Evolutionary conservation across 148 eudicot genomes (phyloP), one percentile per base, ranked within the genome.

Genomic region (Silene latifolia): DNA sequence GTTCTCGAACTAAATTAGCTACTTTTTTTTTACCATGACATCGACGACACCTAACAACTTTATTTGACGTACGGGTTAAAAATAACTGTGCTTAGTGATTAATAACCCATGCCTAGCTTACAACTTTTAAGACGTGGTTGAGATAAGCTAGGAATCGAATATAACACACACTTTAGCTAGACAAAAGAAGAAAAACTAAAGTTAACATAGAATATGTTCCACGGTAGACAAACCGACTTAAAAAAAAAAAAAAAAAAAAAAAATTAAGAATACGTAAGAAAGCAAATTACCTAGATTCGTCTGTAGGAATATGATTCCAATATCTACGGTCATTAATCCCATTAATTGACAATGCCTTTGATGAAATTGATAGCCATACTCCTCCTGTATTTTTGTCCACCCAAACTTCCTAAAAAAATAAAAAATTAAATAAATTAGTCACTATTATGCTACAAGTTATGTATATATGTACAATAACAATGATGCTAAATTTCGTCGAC

Each of bases 301-400:
- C 89, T 4, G 90, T 85, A 4, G 91, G 86, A 79, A 95, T 89
- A 63, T 79, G 86, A 84, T 85, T 95, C 98, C 98, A 95, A 64
- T 92, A 95, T 72, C 98, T 82, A 81, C 98, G 81, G 77, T 95
- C 98, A 81, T 92, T 89, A 2, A 95, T 92, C 1, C 98, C 98
- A 1, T 88, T 95, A 27, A 95, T 95, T 21, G 80, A 74, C 87
- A 95, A 72, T 24, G 87, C 96, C 82, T 81, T 90, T 0, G 89
- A 89, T 58, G 97, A 90, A 47, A 92, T 84, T 58, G 96, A 83
- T 73, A 95, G 32, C 83, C 96, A 92, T 64, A 92, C 83, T 7
- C 92, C 93, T 57, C 98, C 98, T 0, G 90, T 86, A 39, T 82
- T 86, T 85, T 90, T 95, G 79, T 95, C 93, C 66, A 95, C 32